Percentiles rank a stretch among this genome's conserved stretches.
These are phyloP conservation scores for Ascomycota sp. DNA, from an alignment of 2,329 filamentous ascomycete genomes.

Conservation along the genomic window DNA sequence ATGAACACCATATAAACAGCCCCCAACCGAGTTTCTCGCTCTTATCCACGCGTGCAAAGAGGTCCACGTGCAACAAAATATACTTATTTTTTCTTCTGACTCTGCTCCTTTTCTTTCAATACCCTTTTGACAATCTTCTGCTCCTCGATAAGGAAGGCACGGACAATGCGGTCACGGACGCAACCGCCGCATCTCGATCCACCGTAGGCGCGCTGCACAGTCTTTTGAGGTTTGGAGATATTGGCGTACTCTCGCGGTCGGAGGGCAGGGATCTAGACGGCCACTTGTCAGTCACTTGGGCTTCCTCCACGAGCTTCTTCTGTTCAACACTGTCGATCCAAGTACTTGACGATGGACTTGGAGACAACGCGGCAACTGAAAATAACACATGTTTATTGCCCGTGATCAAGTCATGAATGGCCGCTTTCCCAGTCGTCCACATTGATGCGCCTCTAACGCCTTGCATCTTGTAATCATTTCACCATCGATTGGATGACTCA, in stretches of 20 bases:
- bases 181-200: conserved; percentile 97
- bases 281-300: conserved; percentile 3
- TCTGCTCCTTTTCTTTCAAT: conserved; percentile 85
- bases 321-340: neutral
- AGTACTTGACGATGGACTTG: too few species aligned
- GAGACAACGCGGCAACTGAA: too few species aligned
- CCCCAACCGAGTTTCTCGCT: conserved; percentile 11
- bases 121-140: conserved; percentile 99
- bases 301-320: neutral
- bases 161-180: conserved; percentile 91
- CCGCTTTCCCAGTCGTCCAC: too few species aligned
- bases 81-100: conserved; percentile 47
- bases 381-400: too few species aligned
- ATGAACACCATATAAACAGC: conserved; percentile 29
- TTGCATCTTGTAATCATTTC: neutral
- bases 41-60: conserved; percentile 14
- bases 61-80: conserved; percentile 9
- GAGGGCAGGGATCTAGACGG: conserved; percentile 63
- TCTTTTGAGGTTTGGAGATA: conserved; percentile 98
- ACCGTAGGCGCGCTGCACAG: conserved; percentile 92
- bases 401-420: too few species aligned
- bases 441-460: too few species aligned
- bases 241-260: conserved; percentile 93
- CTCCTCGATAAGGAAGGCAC: conserved; percentile 98
- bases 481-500: conserved; percentile 35